phyloP scores from a whole-genome alignment of 345 rosid genomes.

The Capsella bursapastoris region DNA sequence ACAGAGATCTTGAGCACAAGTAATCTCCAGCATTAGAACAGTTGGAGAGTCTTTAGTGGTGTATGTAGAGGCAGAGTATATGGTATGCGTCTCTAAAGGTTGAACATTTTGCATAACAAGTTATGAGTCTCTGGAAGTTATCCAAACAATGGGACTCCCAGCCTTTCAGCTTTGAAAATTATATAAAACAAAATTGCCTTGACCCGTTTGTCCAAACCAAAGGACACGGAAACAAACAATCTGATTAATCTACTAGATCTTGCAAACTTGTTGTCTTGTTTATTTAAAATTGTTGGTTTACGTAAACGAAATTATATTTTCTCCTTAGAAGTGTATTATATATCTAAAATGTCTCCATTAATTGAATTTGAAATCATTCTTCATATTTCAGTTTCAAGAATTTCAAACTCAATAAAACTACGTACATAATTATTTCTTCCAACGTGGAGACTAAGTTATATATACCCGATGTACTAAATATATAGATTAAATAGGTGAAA shows the following conservation, averaged over 20 bases:
- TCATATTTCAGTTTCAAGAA: background rate
- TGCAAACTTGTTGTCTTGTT: background rate
- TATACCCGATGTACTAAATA: background rate
- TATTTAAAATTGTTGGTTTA: background rate
- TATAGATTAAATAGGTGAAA: background rate
- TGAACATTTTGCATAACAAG: conserved; percentile 23
- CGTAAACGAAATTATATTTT: background rate
- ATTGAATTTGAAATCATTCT: background rate
- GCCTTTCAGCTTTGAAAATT: conserved; percentile 6
- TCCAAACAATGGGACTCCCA: conserved; percentile 12
- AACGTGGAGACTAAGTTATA: conserved; percentile 1
- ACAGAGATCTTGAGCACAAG: background rate
- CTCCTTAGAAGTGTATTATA: background rate
- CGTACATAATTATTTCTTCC: background rate
- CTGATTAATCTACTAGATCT: background rate
- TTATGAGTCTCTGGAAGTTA: conserved; percentile 17
- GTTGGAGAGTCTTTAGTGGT: conserved; percentile 37
- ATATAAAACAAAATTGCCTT: background rate
- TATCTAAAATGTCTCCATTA: background rate
- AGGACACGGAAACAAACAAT: conserved; percentile 5
- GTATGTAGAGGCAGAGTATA: conserved; percentile 23
- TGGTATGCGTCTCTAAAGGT: conserved; percentile 14
- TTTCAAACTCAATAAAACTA: background rate
- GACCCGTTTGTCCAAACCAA: conserved; percentile 34
- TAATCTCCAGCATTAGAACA: conserved; percentile 28